Base-by-base conservation (phyloP, 2,329 filamentous ascomycete genomes). In the Thielaviopsis ethacetica region DNA sequence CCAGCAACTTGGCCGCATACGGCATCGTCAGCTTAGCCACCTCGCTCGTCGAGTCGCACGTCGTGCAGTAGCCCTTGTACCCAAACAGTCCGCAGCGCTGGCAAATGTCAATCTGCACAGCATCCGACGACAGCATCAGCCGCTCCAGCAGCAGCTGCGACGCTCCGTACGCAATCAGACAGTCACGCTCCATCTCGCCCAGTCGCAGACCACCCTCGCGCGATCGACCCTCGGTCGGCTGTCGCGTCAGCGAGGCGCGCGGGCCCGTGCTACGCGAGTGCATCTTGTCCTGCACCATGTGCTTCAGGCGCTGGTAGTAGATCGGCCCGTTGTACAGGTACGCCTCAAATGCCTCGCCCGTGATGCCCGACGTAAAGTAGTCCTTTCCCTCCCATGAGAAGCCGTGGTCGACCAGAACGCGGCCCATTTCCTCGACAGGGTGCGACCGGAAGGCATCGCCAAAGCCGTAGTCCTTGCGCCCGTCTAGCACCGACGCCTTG, bases 221-320 rank as follows among this genome's bases (percentile, higher is more conserved):
- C 9, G 91, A 95, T 66, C 93, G 83, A 76, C 93, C 93, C 74
- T 98, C 93, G 0, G 91, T 98, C 0, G 93, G 93, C 70, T 98
- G 93, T 10, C 93, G 84, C 0, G 93, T 98, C 26, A 98, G 78
- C 63, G 95, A 93, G 26, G 91, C 91, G 13, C 88, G 81, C 0
- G 93, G 94, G 0, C 94, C 94, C 15, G 89, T 85, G 1, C 91
- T 84, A 62, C 93, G 88, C 34, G 88, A 91, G 73, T 98, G 93
- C 93, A 98, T 97, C 75, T 98, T 98, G 70, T 98, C 93, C 71
- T 97, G 91, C 3, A 98, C 93, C 93, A 98, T 98, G 78, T 98
- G 93, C 80, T 98, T 98, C 64, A 98, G 82, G 65, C 95, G 95
- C 76, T 98, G 93, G 76, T 98, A 98, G 76, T 95, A 98, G 72